Base-by-base conservation (phyloP, 73 alveolate species). In the Diophrys appendiculata region DNA sequence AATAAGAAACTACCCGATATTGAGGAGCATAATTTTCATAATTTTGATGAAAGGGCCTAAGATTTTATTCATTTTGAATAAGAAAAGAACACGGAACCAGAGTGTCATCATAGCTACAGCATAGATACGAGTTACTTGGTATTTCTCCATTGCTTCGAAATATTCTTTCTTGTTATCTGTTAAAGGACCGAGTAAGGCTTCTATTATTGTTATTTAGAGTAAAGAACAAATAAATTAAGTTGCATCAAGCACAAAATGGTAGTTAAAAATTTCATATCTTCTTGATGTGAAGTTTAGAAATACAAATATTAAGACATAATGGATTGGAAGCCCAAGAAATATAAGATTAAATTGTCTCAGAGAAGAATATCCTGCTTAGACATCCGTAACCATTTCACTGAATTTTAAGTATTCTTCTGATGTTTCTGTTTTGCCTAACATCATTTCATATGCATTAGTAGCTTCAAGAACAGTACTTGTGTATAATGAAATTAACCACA, bases 11-110 rank as follows among this genome's bases (percentile, higher is more conserved):
- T 23, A 25, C 35, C 25, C 75, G 24, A 67, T 67, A 29, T 67
- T 31, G 24, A 23, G 5, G 22, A 67, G 54, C 75, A 67, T 67
- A 3, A 31, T 31, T 2, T 23, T 67, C 75, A 67, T 67, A 1
- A 67, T 67, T 28, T 67, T 67, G 24, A 67, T 67, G 54, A 67
- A 67, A 31, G 75, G 75, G 23, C 75, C 75, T 11, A 67, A 54
- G 26, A 67, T 54, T 29, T 54, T 25, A 31, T 67, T 67, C 54
- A 67, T 31, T 3, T 31, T 18, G 75, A 67, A 67, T n/a, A 67
- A 5, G 5, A 67, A 67, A 3, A 67, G 25, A 5, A 67, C 75
- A 3, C 75, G 35, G 2, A 23, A 31, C 75, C 75, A 67, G 52
- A 67, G 25, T n/a, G 31, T 31, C 53, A 25, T 31, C 75, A 67